Conservation (phyloP, 257 asterid species). For the Haberlea rhodopensis region DNA sequence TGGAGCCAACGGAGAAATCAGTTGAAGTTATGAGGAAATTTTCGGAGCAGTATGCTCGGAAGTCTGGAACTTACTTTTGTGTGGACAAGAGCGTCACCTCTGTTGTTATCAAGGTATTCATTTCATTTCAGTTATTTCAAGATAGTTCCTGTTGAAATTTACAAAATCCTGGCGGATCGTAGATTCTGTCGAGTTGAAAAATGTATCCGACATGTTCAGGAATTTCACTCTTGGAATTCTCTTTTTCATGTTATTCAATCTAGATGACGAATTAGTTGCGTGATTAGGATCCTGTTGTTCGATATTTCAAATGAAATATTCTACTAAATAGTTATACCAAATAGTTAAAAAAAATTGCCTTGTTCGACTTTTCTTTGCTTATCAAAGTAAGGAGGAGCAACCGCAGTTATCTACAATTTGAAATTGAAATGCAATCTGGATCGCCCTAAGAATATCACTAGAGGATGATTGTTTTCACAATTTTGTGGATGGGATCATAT, state of each 20-base stretch:
- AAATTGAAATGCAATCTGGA: background rate
- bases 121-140: constrained; percentile 2
- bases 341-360: background rate
- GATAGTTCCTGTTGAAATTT: background rate
- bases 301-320: background rate
- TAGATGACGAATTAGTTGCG: background rate
- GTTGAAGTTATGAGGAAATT: constrained; percentile 95
- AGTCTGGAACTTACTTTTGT: constrained; percentile 83
- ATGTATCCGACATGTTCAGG: too few relatives aligned
- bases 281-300: background rate
- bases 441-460: background rate
- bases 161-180: background rate
- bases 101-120: constrained; percentile 75
- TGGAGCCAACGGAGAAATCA: constrained; percentile 90
- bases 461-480: background rate
- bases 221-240: background rate
- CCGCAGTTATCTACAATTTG: background rate
- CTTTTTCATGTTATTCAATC: background rate
- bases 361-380: background rate
- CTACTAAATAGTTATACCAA: too few relatives aligned
- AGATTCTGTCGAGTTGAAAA: too few relatives aligned
- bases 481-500: too few relatives aligned
- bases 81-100: constrained; percentile 90
- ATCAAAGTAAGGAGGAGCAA: too few relatives aligned
- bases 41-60: constrained; percentile 97